Evolutionary conservation across 345 rosid species (phyloP), one percentile per base, ranked within the genome.

Genomic region (Jatropha curcas): DNA sequence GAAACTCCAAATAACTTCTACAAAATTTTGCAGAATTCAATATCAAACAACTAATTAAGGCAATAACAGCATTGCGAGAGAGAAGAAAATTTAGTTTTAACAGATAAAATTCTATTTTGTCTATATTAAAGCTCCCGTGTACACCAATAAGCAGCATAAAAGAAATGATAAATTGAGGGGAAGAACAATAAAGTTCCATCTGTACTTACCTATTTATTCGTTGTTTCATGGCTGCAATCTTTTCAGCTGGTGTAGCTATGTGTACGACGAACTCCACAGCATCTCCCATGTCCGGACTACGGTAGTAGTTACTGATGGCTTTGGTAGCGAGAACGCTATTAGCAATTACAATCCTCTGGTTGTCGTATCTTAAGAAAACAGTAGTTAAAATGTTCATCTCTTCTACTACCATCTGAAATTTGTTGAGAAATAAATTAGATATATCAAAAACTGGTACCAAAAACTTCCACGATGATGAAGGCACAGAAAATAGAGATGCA

Each of bases 261-360:
- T 87, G 82, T 22, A 92, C 74, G 3, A 85, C 66, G 84, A 92
- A 92, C 73, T 87, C 95, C 30, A 90, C 83, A 10, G 85, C 80
- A 71, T 92, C 95, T 27, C 89, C 80, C 97, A 92, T 92, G 65
- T 90, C 90, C 0, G 97, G 95, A 79, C 97, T 90, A 60, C 97
- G 87, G 64, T 87, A 87, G 46, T 67, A 79, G 76, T 84, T 84
- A 13, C 82, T 34, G 19, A 84, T 84, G 72, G 83, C 25, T 52
- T 81, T 84, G 4, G 81, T 79, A 25, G 83, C 84, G 60, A 84
- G 83, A 37, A 76, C 88, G 3, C 91, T 69, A 79, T 92, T 92
- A 0, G 93, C 85, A 63, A 89, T 89, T 71, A 82, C 81, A 68
- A 92, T 83, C 82, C 88, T 92, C 82, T 90, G 93, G 33, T 89